A percentile compares a stretch with the other conserved stretches of the same genome.
Conservation (phyloP, 106 monocot species). For the Alisma plantagoaquatica region DNA sequence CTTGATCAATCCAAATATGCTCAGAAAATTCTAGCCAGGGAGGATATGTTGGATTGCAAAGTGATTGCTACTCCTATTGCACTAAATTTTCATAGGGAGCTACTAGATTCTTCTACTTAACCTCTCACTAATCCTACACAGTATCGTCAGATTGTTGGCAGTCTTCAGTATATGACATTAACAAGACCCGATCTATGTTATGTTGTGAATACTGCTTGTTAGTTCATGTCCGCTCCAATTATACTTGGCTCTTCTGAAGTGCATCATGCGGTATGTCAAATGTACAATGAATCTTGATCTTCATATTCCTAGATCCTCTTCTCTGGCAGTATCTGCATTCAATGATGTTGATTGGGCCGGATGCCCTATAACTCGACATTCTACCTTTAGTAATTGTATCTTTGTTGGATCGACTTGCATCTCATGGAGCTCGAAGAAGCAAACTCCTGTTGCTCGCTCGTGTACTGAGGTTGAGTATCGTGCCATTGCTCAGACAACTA, state of each 20-base stretch:
- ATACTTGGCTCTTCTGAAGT: background rate
- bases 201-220: background rate
- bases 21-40: no score
- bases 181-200: no score
- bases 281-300: background rate
- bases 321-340: background rate
- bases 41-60: no score
- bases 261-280: background rate
- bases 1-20: no score
- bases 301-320: background rate
- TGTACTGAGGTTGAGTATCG: background rate
- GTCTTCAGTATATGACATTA: no score
- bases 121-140: no score
- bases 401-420: background rate
- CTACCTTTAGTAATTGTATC: background rate
- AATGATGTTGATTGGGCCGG: background rate
- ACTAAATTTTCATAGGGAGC: no score
- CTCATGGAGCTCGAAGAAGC: background rate
- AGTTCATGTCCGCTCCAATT: background rate
- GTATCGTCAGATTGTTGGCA: no score
- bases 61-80: no score
- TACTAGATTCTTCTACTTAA: no score
- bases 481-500: background rate
- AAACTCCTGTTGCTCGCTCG: background rate
- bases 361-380: background rate